phyloP scores from a whole-genome alignment of 2,329 filamentous ascomycete species.

The Pseudocercospora musae region DNA sequence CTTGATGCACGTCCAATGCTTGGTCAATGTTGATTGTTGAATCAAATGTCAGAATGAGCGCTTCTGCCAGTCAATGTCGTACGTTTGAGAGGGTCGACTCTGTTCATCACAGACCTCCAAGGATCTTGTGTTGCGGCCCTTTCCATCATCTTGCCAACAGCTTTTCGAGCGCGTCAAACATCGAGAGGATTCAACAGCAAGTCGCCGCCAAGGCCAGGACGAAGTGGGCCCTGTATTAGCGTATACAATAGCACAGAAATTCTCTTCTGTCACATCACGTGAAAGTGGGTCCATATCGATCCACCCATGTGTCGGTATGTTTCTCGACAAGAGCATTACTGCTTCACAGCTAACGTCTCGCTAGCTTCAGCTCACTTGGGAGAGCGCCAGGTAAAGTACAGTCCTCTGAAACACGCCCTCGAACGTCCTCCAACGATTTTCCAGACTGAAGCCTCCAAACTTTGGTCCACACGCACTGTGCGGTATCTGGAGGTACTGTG shows the following conservation, averaged over 20 bases:
- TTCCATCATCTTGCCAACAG: too few species aligned
- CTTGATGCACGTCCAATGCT: neutral
- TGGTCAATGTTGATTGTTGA: neutral
- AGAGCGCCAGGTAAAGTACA: slow-evolving; percentile 6
- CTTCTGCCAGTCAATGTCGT: too few species aligned
- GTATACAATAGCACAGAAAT: neutral
- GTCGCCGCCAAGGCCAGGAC: neutral
- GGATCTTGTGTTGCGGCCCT: too few species aligned
- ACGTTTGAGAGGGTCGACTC: too few species aligned
- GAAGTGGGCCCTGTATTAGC: neutral
- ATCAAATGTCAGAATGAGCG: too few species aligned
- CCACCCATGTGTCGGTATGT: too few species aligned
- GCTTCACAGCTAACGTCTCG: neutral
- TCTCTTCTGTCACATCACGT: neutral
- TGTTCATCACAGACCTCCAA: too few species aligned
- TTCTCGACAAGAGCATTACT: too few species aligned
- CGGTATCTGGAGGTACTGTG: slow-evolving; percentile 12
- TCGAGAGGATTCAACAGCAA: neutral
- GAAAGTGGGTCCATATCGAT: neutral
- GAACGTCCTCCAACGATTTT: neutral
- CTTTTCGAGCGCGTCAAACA: too few species aligned
- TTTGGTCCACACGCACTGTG: slow-evolving; percentile 5
- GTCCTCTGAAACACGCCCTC: neutral
- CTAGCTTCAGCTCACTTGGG: slow-evolving; percentile 7
- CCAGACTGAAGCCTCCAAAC: neutral